Conservation (phyloP, 2,329 filamentous ascomycete species). For the Elsinoe perseae region DNA sequence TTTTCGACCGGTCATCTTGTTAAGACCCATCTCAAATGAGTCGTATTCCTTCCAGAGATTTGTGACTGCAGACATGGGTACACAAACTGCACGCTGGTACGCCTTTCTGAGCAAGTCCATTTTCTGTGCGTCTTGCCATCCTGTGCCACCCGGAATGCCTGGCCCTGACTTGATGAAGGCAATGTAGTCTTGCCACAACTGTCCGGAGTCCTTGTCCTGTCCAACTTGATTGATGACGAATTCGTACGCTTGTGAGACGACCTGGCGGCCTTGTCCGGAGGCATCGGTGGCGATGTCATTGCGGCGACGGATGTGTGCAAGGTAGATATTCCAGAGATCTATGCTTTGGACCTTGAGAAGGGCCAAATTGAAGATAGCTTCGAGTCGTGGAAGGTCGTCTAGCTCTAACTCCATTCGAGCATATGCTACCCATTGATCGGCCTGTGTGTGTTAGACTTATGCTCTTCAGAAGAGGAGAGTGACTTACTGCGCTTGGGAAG, state of each 20-base stretch:
- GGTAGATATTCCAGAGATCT: conserved; percentile 82
- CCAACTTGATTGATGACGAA: conserved; percentile 86
- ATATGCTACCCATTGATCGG: conserved; percentile 84
- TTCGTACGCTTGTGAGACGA: conserved; percentile 80
- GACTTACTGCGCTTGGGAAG: conserved; percentile 87
- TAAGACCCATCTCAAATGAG: conserved; percentile 86
- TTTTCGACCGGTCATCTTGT: conserved; percentile 89
- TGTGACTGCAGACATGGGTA: conserved; percentile 78
- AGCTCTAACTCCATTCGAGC: conserved; percentile 82
- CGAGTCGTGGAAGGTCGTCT: conserved; percentile 72
- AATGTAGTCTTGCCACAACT: conserved; percentile 90
- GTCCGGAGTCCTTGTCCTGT: conserved; percentile 80
- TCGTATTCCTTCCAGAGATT: conserved; percentile 96
- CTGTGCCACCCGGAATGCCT: conserved; percentile 68
- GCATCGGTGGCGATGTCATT: conserved; percentile 80
- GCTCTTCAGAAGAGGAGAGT: neutral
- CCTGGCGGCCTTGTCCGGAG: conserved; percentile 65
- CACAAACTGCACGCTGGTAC: conserved; percentile 80
- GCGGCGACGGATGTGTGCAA: conserved; percentile 87
- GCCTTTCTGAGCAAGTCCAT: conserved; percentile 89
- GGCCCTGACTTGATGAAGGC: conserved; percentile 86
- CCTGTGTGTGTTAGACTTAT: conserved; percentile 49
- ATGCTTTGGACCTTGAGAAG: conserved; percentile 75
- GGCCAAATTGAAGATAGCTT: conserved; percentile 74
- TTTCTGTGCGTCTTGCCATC: conserved; percentile 97